Percentiles rank a stretch among this genome's conserved stretches.
These are phyloP conservation scores for Mucor mucedo DNA, from an alignment of 371 early-diverging fungal genomes.

Conservation along the genomic window DNA sequence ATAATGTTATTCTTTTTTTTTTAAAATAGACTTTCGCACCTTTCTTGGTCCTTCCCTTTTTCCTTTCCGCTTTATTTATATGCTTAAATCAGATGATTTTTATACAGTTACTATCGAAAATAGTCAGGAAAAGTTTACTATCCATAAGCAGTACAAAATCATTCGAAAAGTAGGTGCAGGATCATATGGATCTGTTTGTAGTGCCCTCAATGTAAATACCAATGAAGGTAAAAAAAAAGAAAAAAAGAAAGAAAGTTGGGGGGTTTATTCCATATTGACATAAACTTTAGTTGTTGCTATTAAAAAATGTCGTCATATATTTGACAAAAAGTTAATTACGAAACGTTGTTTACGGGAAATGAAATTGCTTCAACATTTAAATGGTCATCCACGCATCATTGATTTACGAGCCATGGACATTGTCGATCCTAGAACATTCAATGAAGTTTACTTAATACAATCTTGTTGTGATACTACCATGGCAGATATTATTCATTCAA, in stretches of 20 bases:
- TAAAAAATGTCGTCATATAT: conserved; percentile 75
- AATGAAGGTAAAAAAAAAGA: conserved; percentile 33
- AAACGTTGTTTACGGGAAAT: conserved; percentile 78
- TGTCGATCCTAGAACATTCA: conserved; percentile 65
- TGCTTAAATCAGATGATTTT: conserved; percentile 25
- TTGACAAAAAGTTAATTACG: conserved; percentile 72
- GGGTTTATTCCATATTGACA: not conserved
- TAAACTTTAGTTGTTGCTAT: conserved; percentile 68
- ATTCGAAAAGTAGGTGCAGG: conserved; percentile 88
- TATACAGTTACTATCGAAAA: conserved; percentile 44
- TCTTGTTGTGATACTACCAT: conserved; percentile 92
- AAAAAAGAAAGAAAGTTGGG: not conserved
- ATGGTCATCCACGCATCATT: conserved; percentile 80
- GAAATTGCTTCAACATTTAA: conserved; percentile 78
- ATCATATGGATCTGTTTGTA: conserved; percentile 91
- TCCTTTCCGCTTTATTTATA: not conserved
- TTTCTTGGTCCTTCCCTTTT: conserved; percentile 3
- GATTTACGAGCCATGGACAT: conserved; percentile 74
- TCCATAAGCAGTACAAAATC: conserved; percentile 74
- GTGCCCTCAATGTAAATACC: conserved; percentile 40
- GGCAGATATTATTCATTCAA: conserved; percentile 89
- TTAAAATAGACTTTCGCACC: conserved; percentile 5
- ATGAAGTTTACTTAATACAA: conserved; percentile 70
- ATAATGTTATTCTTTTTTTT: not conserved
- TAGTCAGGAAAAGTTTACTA: conserved; percentile 58